Conservation (phyloP, 2,329 filamentous ascomycete genomes). For the Pseudogymnoascus sp. region DNA sequence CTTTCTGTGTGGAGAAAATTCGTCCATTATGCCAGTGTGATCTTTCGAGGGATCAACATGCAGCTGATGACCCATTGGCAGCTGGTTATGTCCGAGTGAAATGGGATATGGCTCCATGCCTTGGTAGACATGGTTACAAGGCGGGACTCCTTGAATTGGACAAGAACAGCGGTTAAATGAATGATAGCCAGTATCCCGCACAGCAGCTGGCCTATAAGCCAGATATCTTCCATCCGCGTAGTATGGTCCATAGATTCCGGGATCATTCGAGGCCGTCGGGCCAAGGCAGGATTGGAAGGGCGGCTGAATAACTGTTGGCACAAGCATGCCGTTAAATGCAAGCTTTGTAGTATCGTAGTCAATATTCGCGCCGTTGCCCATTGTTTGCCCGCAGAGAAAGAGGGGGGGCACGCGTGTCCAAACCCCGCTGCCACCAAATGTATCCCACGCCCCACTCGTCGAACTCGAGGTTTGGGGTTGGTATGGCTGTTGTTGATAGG, state of each 20-base stretch:
- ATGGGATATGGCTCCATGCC: constrained; percentile 6
- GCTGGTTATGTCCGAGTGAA: not conserved
- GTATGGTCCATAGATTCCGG: constrained; percentile 50
- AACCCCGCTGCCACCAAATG: not conserved
- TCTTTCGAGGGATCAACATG: not conserved
- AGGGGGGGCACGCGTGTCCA: constrained; percentile 3
- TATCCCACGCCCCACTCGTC: not conserved
- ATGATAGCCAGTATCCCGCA: constrained; percentile 41
- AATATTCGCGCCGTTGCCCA: not conserved
- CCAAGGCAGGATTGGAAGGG: constrained; percentile 47
- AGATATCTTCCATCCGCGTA: constrained; percentile 51
- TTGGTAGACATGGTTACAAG: not conserved
- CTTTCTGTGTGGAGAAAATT: not conserved
- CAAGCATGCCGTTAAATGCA: constrained; percentile 35
- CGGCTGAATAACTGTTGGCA: constrained; percentile 51
- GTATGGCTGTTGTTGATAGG: constrained; percentile 1
- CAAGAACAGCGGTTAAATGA: constrained; percentile 7
- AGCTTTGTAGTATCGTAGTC: constrained; percentile 17
- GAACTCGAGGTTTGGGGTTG: not conserved
- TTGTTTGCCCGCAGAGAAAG: constrained; percentile 1
- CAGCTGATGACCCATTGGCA: not conserved
- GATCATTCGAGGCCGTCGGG: constrained; percentile 48
- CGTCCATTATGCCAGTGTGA: not conserved
- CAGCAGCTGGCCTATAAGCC: constrained; percentile 48
- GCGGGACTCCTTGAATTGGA: not conserved